Conservation (phyloP, 768 basidiomycete species). For the Saitozyma sp. region DNA sequence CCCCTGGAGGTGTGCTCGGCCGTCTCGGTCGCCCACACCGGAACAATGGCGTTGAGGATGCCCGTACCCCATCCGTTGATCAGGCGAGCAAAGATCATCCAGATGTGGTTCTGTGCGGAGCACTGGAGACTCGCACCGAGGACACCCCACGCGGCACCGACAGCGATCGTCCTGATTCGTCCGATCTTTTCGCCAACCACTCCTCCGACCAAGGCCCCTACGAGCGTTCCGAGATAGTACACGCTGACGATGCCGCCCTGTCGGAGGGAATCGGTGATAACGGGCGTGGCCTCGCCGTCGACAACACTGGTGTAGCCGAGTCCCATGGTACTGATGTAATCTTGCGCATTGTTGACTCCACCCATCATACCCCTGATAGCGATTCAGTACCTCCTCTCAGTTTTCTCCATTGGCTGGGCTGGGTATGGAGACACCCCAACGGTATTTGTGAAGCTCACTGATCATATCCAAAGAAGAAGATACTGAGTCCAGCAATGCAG, state of each 20-base stretch:
- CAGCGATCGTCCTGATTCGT: slow-evolving; percentile 27
- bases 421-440: neutral
- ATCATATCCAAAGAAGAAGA: slow-evolving; percentile 34
- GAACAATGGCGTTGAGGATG: slow-evolving; percentile 39
- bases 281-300: slow-evolving; percentile 9
- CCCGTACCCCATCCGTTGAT: slow-evolving; percentile 34
- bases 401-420: neutral
- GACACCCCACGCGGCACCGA: slow-evolving; percentile 26
- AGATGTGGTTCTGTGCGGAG: slow-evolving; percentile 20
- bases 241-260: slow-evolving; percentile 41
- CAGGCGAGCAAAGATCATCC: slow-evolving; percentile 36
- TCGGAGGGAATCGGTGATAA: slow-evolving; percentile 18
- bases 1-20: slow-evolving; percentile 35
- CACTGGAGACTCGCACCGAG: slow-evolving; percentile 39
- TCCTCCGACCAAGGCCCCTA: slow-evolving; percentile 34
- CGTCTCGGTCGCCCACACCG: slow-evolving; percentile 38
- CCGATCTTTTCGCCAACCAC: slow-evolving; percentile 32
- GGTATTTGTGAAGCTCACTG: slow-evolving; percentile 6
- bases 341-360: slow-evolving; percentile 20
- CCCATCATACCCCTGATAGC: slow-evolving; percentile 15
- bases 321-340: slow-evolving; percentile 17
- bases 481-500: slow-evolving; percentile 20
- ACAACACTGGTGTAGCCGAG: slow-evolving; percentile 13
- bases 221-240: slow-evolving; percentile 35
- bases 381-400: neutral